phyloP scores from a whole-genome alignment of 164 flowering plant genomes.

The Nymphaea thermarum region DNA sequence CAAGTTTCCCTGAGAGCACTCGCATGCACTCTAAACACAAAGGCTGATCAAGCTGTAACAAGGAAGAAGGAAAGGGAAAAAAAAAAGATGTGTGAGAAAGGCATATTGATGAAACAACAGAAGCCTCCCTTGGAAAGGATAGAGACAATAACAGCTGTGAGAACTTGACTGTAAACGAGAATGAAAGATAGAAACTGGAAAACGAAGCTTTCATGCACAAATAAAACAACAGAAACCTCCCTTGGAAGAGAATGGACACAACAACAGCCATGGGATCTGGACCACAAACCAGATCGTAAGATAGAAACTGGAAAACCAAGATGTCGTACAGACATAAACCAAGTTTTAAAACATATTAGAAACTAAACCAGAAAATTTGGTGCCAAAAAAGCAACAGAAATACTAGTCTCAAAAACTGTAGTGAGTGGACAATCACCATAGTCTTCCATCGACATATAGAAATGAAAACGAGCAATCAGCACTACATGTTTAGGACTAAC shows the following conservation, averaged over 20 bases:
- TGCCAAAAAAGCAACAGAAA: too few species aligned
- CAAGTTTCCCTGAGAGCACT: slow-evolving; percentile 84
- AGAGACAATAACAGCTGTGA: neutral
- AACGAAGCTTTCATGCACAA: neutral
- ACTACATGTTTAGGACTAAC: too few species aligned
- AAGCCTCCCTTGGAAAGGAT: neutral
- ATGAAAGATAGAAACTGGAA: neutral
- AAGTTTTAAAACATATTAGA: too few species aligned
- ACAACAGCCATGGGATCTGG: neutral
- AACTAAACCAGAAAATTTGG: too few species aligned
- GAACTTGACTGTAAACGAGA: neutral
- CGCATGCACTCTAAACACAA: slow-evolving; percentile 97
- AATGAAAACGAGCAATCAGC: too few species aligned
- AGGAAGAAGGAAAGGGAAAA: neutral
- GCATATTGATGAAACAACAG: neutral
- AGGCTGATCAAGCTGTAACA: slow-evolving; percentile 84
- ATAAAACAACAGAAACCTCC: neutral
- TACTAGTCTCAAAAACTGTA: too few species aligned
- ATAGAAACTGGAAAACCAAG: neutral
- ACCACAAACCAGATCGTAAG: neutral
- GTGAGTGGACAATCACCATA: too few species aligned
- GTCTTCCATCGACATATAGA: too few species aligned
- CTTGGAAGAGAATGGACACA: neutral
- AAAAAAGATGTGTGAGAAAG: too few species aligned
- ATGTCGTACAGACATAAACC: too few species aligned